Conservation (phyloP, 73 alveolate species). For the Uronychia setigera region DNA sequence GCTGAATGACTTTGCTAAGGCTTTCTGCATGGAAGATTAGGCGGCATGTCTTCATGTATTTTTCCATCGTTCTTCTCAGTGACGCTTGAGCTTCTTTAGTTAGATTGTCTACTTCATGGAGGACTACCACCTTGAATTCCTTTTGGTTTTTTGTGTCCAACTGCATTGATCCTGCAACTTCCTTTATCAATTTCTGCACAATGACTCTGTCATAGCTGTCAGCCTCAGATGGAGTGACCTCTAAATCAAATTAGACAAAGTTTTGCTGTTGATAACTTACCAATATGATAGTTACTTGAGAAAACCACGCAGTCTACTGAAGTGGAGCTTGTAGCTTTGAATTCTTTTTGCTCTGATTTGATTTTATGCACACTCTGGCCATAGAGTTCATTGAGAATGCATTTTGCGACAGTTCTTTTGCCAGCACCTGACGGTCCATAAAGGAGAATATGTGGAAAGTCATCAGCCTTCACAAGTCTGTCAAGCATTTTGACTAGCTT, state of each 20-base stretch:
- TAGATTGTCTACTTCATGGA: conserved; percentile 93
- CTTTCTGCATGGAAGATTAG: conserved; percentile 86
- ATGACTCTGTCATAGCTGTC: conserved; percentile 94
- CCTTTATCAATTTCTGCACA: conserved; percentile 92
- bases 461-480: conserved; percentile 84
- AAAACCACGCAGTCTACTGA: conserved; percentile 85
- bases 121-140: conserved; percentile 91
- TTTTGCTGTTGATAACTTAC: neutral
- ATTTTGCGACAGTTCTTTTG: conserved; percentile 91
- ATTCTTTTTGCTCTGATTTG: conserved; percentile 91
- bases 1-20: conserved; percentile 89
- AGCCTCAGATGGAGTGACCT: conserved; percentile 96
- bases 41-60: conserved; percentile 95
- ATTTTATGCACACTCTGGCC: conserved; percentile 84
- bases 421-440: conserved; percentile 99
- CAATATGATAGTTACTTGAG: conserved; percentile 46
- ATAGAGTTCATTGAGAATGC: conserved; percentile 87
- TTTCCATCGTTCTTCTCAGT: conserved; percentile 98
- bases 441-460: conserved; percentile 97
- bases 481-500: conserved; percentile 64
- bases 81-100: conserved; percentile 97
- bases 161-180: conserved; percentile 87
- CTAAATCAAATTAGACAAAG: conserved; percentile 80
- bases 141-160: conserved; percentile 69
- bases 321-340: conserved; percentile 69